These are phyloP conservation scores for Globisporangium acanthophoron DNA, from an alignment of 352 stramenopile genomes.

Conservation along the genomic window DNA sequence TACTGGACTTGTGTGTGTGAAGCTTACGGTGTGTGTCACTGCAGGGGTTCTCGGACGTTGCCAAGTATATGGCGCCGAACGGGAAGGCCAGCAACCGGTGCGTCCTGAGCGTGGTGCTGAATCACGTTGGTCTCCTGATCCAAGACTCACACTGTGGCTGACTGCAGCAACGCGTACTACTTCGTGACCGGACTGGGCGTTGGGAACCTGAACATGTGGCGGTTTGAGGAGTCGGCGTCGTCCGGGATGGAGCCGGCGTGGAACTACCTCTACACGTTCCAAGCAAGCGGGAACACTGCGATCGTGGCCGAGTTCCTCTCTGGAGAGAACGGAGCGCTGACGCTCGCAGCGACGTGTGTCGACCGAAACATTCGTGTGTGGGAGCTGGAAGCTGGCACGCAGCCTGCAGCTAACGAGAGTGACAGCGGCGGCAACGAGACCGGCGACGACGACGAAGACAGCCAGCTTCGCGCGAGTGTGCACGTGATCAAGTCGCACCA, in stretches of 20 bases:
- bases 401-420: slow-evolving; percentile 6
- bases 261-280: slow-evolving; percentile 53
- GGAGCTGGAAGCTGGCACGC: slow-evolving; percentile 36
- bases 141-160: not conserved
- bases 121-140: too few species aligned
- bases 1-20: not conserved
- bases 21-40: slow-evolving; percentile 7
- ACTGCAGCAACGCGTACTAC: slow-evolving; percentile 55
- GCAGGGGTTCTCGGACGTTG: slow-evolving; percentile 74
- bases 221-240: slow-evolving; percentile 43
- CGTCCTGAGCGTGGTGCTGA: not conserved
- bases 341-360: slow-evolving; percentile 42
- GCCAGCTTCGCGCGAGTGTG: slow-evolving; percentile 6
- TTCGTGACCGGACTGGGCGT: slow-evolving; percentile 68
- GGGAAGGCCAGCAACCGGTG: slow-evolving; percentile 10
- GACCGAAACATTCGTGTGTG: slow-evolving; percentile 70
- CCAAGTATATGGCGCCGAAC: slow-evolving; percentile 25
- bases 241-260: slow-evolving; percentile 26
- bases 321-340: slow-evolving; percentile 14
- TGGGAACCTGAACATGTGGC: slow-evolving; percentile 67
- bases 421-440: slow-evolving; percentile 19
- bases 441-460: slow-evolving; percentile 16
- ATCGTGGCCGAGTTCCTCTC: slow-evolving; percentile 50
- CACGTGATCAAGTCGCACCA: slow-evolving; percentile 51
- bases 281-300: slow-evolving; percentile 49